Conservation (phyloP, 495 filamentous ascomycete species). For the Trypethelium eluteriae region DNA sequence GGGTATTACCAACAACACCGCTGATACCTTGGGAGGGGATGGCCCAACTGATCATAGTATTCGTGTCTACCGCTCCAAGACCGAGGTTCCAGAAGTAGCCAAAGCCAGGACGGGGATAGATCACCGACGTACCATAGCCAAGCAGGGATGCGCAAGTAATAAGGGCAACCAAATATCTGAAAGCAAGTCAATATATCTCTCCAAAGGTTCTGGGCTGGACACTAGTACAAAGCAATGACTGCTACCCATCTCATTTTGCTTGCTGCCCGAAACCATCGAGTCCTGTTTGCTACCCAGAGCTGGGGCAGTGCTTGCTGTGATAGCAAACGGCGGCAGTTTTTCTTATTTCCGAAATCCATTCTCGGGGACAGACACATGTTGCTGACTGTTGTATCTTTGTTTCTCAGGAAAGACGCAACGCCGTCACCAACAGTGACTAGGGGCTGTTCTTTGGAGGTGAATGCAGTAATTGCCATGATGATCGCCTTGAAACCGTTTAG, state of each 20-base stretch:
- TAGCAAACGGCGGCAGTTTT: neutral
- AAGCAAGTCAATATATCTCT: neutral
- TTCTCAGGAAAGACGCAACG: conserved; percentile 41
- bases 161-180: neutral
- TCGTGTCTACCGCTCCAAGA: neutral
- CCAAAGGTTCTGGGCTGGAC: neutral
- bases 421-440: conserved; percentile 50
- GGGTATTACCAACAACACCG: conserved; percentile 24
- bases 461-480: conserved; percentile 35
- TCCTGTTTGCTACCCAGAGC: neutral
- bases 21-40: neutral
- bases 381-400: conserved; percentile 9
- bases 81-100: conserved; percentile 2
- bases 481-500: conserved; percentile 36
- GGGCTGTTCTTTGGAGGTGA: conserved; percentile 26
- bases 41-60: neutral
- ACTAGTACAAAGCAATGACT: neutral
- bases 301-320: neutral
- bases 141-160: neutral
- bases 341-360: neutral
- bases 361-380: neutral
- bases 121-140: neutral
- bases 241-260: neutral
- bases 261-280: conserved; percentile 3
- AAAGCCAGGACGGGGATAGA: neutral